phyloP scores from a whole-genome alignment of 441 rosid species.

The Adansonia grandidieri region DNA sequence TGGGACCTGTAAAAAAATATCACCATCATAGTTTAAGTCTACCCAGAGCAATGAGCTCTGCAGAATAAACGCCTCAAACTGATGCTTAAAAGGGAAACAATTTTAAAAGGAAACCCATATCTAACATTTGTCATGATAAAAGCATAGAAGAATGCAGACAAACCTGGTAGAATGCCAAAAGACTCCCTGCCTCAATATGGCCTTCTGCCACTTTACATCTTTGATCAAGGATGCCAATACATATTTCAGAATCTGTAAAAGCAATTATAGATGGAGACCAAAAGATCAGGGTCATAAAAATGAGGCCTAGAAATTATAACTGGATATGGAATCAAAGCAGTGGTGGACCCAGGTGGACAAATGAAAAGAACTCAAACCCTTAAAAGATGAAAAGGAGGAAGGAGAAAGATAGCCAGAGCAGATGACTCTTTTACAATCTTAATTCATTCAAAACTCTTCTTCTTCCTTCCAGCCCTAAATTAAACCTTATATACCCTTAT shows the following conservation, averaged over 20 bases:
- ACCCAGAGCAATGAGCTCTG: background rate
- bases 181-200: conserved; percentile 94
- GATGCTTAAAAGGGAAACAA: conserved; percentile 9
- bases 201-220: conserved; percentile 77
- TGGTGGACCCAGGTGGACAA: background rate
- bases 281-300: conserved; percentile 10
- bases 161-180: conserved; percentile 90
- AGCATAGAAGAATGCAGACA: conserved; percentile 25
- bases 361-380: conserved; percentile 1
- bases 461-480: conserved; percentile 13
- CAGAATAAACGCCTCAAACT: background rate
- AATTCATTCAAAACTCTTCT: conserved; percentile 14
- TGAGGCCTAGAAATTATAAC: background rate
- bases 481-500: background rate
- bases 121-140: background rate
- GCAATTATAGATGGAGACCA: conserved; percentile 21
- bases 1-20: conserved; percentile 70
- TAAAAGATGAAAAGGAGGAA: background rate
- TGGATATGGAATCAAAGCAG: conserved; percentile 9
- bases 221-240: conserved; percentile 55
- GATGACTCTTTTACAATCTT: background rate
- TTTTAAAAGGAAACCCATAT: background rate
- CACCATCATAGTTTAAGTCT: conserved; percentile 27
- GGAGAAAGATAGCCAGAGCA: background rate
- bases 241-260: conserved; percentile 51